Conservation (phyloP, 1,284 basidiomycete species). For the Ceratobasidium sp. region DNA sequence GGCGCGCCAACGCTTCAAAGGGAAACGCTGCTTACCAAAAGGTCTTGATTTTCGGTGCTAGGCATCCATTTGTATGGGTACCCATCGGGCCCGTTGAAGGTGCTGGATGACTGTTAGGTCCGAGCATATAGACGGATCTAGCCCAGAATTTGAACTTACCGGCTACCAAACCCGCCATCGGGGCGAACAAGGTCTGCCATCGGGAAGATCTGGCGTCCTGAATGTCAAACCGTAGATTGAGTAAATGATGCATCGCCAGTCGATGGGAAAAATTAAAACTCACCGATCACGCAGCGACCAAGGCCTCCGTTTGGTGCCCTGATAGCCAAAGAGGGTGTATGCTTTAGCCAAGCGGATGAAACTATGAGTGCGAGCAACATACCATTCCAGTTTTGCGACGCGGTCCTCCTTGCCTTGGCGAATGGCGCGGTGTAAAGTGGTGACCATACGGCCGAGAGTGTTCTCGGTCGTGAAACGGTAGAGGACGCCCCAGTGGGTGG, state of each 20-base stretch:
- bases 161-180: constrained; percentile 32
- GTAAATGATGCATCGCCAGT: constrained; percentile 3
- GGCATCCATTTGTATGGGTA: constrained; percentile 78
- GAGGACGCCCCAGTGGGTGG: constrained; percentile 69
- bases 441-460: constrained; percentile 58
- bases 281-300: constrained; percentile 81
- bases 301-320: constrained; percentile 71
- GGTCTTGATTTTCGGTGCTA: constrained; percentile 62
- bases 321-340: constrained; percentile 22
- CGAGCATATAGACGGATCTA: not conserved
- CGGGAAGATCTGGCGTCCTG: constrained; percentile 54
- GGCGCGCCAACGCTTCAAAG: constrained; percentile 23
- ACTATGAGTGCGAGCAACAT: constrained; percentile 31
- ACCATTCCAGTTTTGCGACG: constrained; percentile 83
- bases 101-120: constrained; percentile 51
- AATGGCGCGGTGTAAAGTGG: constrained; percentile 76
- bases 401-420: constrained; percentile 60
- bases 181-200: constrained; percentile 77
- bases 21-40: constrained; percentile 60
- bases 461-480: constrained; percentile 71
- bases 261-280: constrained; percentile 56
- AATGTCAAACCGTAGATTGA: constrained; percentile 18
- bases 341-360: constrained; percentile 30
- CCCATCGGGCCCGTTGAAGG: constrained; percentile 82
- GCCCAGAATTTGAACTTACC: constrained; percentile 13